Base-by-base conservation (phyloP, 306 rosid genomes). In the Purshia tridentata region DNA sequence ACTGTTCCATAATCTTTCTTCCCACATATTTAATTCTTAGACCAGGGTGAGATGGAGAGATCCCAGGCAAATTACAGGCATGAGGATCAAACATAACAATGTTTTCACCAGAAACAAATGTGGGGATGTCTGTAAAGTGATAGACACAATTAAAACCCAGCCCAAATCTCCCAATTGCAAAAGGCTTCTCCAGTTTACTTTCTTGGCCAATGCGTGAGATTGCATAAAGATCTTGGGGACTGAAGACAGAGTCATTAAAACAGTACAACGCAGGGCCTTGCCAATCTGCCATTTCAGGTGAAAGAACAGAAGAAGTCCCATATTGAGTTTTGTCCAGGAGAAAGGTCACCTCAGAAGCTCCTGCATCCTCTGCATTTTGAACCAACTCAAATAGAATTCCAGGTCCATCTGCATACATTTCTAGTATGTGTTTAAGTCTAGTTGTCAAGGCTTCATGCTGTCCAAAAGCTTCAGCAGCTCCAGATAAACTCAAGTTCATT, bases 221-320 rank as follows among this genome's bases (percentile, higher is more conserved):
- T 82, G 98, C 97, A 91, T 93, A 93, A 61, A 93, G 97, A 84
- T 93, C 98, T 82, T 93, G 98, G 0, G 98, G 81, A 80, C 92
- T 89, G 72, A 93, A 93, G 78, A 93, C 86, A 20, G 97, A 93
- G 73, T 93, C 88, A 79, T 93, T 93, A 73, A 86, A 93, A 85
- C 96, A 93, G 81, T 93, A 93, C 72, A 93, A 79, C 49, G 98
- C 96, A 84, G 97, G 97, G 62, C 98, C 98, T 89, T 91, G 97
- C 98, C 97, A 93, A 77, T 93, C 97, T 53, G 96, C 96, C 98
- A 93, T 93, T 89, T 93, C 98, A 70, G 97, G 98, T 81, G 98
- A 93, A 52, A 93, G 97, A 81, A 91, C 76, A 72, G 98, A 93
- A 68, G 98, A 93, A 79, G 92, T 84, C 66, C 98, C 98, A 81